These are phyloP conservation scores for Jasminum sambac DNA, from an alignment of 257 asterid species.

Conservation along the genomic window DNA sequence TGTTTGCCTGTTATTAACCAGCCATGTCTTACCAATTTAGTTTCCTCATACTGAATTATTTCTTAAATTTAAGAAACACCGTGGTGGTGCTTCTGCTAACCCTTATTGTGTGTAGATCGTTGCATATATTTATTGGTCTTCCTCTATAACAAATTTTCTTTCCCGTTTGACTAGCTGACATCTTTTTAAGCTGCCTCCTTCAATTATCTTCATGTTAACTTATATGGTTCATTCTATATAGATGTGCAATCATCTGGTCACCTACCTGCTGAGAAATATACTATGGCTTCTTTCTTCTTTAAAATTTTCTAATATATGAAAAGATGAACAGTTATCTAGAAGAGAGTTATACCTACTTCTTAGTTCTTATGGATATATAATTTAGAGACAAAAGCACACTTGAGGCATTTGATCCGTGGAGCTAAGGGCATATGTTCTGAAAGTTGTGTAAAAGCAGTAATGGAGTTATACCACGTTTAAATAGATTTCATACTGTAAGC, in stretches of 20 bases:
- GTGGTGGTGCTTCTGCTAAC: background rate
- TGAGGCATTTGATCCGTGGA: background rate
- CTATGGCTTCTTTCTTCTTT: constrained; percentile 1
- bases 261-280: constrained; percentile 2
- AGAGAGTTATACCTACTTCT: background rate
- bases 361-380: background rate
- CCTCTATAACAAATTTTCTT: background rate
- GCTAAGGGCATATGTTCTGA: background rate
- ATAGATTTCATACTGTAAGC: background rate
- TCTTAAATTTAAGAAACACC: background rate
- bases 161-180: background rate
- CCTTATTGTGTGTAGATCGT: background rate
- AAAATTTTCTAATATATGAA: background rate
- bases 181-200: background rate
- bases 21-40: background rate
- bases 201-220: background rate
- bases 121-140: background rate
- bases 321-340: background rate
- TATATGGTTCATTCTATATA: background rate
- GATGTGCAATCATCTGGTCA: background rate
- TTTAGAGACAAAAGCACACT: background rate
- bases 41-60: background rate
- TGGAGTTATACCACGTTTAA: background rate
- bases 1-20: constrained; percentile 1
- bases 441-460: too few species aligned